These are phyloP conservation scores for Kurtzmaniella fragi DNA, from an alignment of 805 yeast genomes.

Conservation along the genomic window DNA sequence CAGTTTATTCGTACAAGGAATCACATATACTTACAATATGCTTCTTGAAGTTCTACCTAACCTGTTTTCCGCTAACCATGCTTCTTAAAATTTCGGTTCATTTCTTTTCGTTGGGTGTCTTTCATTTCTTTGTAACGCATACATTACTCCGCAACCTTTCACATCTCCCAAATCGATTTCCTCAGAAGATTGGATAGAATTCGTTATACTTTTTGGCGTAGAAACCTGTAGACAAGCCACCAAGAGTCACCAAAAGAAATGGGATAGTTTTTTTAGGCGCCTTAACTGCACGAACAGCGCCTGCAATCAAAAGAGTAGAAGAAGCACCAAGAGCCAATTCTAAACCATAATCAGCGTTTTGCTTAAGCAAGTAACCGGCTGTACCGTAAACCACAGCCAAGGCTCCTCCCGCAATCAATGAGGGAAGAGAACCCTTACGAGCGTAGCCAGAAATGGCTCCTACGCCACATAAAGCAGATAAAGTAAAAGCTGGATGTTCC, in stretches of 20 bases:
- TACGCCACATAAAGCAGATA: constrained; percentile 60
- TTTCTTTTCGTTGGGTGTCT: too few relatives aligned
- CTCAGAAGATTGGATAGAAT: constrained; percentile 43
- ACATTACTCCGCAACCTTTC: too few relatives aligned
- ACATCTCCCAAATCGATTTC: not conserved
- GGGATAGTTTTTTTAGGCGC: constrained; percentile 71
- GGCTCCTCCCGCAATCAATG: constrained; percentile 70
- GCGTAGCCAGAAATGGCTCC: constrained; percentile 71
- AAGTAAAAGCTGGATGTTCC: constrained; percentile 79
- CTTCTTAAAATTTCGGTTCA: too few relatives aligned
- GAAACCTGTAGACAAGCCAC: constrained; percentile 59
- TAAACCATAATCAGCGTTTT: constrained; percentile 75
- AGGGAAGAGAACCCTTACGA: constrained; percentile 70
- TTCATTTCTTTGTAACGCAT: too few relatives aligned
- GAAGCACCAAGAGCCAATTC: constrained; percentile 77
- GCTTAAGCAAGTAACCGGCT: constrained; percentile 69
- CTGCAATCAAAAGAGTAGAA: constrained; percentile 59
- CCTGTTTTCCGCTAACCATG: too few relatives aligned
- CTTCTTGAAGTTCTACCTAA: too few relatives aligned
- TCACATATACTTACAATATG: too few relatives aligned
- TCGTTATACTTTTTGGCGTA: constrained; percentile 73
- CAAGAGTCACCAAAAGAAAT: constrained; percentile 54
- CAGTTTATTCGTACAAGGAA: too few relatives aligned
- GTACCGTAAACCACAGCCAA: constrained; percentile 57
- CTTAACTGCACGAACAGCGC: constrained; percentile 63